phyloP scores from a whole-genome alignment of 768 basidiomycete genomes.

The Amanita rimosa region DNA sequence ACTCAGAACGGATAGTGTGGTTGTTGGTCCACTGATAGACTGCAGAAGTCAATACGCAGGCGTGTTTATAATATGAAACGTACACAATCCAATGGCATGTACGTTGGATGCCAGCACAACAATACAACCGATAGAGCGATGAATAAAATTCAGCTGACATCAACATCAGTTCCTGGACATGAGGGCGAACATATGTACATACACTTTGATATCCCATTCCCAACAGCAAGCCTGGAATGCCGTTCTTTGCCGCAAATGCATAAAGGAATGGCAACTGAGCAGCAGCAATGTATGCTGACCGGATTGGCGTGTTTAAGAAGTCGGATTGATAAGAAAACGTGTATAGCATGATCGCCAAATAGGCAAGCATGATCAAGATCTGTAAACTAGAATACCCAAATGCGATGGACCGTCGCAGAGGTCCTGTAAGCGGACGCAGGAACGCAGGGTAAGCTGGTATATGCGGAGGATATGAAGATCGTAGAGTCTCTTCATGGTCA shows the following conservation, averaged over 20 bases:
- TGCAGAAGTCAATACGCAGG: constrained; percentile 14
- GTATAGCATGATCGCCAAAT: constrained; percentile 34
- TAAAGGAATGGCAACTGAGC: constrained; percentile 57
- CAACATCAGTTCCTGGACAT: neutral
- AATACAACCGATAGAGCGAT: constrained; percentile 55
- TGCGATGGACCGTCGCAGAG: constrained; percentile 28
- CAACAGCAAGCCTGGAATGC: constrained; percentile 39
- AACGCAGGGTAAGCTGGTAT: constrained; percentile 31
- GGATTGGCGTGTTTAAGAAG: constrained; percentile 36
- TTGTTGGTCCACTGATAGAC: constrained; percentile 45
- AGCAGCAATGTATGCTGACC: constrained; percentile 41
- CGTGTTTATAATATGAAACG: constrained; percentile 12
- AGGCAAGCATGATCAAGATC: constrained; percentile 29
- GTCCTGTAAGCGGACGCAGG: constrained; percentile 30
- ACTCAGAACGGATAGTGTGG: constrained; percentile 24
- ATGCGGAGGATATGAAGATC: constrained; percentile 33
- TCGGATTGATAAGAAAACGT: constrained; percentile 39
- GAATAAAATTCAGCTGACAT: constrained; percentile 57
- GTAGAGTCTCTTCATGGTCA: constrained; percentile 14
- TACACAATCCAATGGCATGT: constrained; percentile 50
- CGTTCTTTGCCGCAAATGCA: constrained; percentile 61
- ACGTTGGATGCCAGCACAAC: constrained; percentile 47
- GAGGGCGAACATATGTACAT: neutral
- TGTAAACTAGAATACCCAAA: constrained; percentile 42
- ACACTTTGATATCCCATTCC: constrained; percentile 66